phyloP scores from a whole-genome alignment of 2,329 filamentous ascomycete genomes.

The Aspergillus niger region DNA sequence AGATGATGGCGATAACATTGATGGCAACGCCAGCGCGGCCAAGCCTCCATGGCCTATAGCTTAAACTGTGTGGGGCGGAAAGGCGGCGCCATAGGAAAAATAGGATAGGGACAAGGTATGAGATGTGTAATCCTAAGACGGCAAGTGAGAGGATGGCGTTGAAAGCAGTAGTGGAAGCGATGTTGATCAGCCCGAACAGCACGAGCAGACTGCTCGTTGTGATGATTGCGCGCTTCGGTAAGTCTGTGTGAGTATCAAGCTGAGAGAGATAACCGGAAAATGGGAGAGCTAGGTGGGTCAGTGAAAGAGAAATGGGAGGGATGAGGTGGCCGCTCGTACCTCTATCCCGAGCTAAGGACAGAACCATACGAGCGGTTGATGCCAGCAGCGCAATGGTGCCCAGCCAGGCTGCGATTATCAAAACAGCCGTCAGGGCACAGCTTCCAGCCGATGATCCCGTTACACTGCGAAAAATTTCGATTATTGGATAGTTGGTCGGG shows the following conservation, averaged over 20 bases:
- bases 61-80: not conserved
- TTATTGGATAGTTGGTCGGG: slow-evolving; percentile 46
- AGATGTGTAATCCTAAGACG: slow-evolving; percentile 28
- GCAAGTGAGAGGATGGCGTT: slow-evolving; percentile 27
- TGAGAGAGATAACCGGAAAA: not conserved
- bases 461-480: slow-evolving; percentile 41
- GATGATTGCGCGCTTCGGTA: slow-evolving; percentile 11
- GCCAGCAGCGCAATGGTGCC: slow-evolving; percentile 9
- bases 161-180: slow-evolving; percentile 25
- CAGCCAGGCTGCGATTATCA: slow-evolving; percentile 1
- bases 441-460: slow-evolving; percentile 6
- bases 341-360: slow-evolving; percentile 7
- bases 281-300: slow-evolving; percentile 1
- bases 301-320: not conserved
- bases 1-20: slow-evolving; percentile 51
- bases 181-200: slow-evolving; percentile 26
- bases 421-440: not conserved
- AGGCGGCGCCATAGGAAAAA: slow-evolving; percentile 30
- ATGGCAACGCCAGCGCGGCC: not conserved
- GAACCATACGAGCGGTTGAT: slow-evolving; percentile 4
- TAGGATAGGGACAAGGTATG: slow-evolving; percentile 28
- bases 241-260: not conserved
- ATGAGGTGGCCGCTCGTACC: not conserved
- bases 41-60: slow-evolving; percentile 7
- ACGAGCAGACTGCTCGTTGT: slow-evolving; percentile 20